These are phyloP conservation scores for Avena insularis DNA, from an alignment of 176 grass and related monocot species.

Conservation along the genomic window DNA sequence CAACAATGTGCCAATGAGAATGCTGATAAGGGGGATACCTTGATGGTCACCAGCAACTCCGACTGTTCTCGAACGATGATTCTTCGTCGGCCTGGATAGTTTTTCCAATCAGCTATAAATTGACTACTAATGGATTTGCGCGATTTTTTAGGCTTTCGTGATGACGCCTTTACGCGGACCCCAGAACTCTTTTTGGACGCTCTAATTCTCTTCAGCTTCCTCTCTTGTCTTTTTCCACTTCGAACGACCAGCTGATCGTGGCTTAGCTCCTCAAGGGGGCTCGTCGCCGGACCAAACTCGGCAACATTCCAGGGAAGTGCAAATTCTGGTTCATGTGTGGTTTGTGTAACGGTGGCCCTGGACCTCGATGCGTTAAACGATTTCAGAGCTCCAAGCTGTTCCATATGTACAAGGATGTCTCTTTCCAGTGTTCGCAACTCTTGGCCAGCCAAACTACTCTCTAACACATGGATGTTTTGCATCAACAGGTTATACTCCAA, in stretches of 20 bases:
- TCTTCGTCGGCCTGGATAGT: constrained; percentile 39
- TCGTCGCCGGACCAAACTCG: constrained; percentile 13
- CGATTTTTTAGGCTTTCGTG: constrained; percentile 37
- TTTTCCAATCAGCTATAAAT: constrained; percentile 64
- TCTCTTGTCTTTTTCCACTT: constrained; percentile 66
- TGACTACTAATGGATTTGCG: constrained; percentile 41
- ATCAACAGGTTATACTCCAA: constrained; percentile 65
- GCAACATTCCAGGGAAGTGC: constrained; percentile 31
- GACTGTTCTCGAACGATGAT: constrained; percentile 61
- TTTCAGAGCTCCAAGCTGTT: constrained; percentile 68
- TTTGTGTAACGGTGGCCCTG: constrained; percentile 24
- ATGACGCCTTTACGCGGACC: constrained; percentile 19
- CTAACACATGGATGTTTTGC: constrained; percentile 67
- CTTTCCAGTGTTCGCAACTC: constrained; percentile 59
- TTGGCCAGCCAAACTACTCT: constrained; percentile 61
- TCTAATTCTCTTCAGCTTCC: constrained; percentile 69
- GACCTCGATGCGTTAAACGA: constrained; percentile 51
- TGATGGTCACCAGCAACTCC: constrained; percentile 68
- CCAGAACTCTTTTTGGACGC: constrained; percentile 45
- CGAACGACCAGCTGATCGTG: constrained; percentile 44
- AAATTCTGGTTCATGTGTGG: constrained; percentile 38
- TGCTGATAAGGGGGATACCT: constrained; percentile 48
- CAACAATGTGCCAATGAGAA: not conserved
- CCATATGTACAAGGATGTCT: constrained; percentile 64
- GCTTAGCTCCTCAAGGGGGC: constrained; percentile 25